Evolutionary conservation across 129 eudicot species (phyloP), one percentile per base, ranked within the genome.

Genomic region (Rutidosis leptorrhynchoides): DNA sequence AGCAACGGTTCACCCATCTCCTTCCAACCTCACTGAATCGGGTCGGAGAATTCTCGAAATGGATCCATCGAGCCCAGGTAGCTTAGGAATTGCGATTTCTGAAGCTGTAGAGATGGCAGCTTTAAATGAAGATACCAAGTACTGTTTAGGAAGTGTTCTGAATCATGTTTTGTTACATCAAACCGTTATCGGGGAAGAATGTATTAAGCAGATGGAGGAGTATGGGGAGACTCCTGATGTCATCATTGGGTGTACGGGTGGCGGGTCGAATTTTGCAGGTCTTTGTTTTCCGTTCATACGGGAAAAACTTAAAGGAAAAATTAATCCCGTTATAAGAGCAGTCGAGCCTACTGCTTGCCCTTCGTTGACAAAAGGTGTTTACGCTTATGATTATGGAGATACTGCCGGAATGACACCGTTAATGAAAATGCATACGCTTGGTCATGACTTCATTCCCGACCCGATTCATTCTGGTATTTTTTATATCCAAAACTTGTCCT

Each of bases 301-400:
- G 5, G 98, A 93, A 63, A 93, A 86, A 56, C 84, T 93, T 1
- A 81, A 67, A 17, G 96, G 98, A 46, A 93, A 84, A 71, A 88
- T 93, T 9, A 84, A 87, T 54, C 98, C 98, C 40, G 49, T 85
- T 24, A 82, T 93, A 6, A 75, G 87, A 74, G 98, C 98, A 3
- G 96, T 93, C 19, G 96, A 93, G 65, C 98, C 98, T 53, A 54
- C 96, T 0, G 96, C 98, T 24, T 93, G 98, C 82, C 98, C 98
- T 69, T 85, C 95, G 0, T 74, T 93, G 76, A 93, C 96, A 0
- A 85, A 83, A 76, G 98, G 98, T 6, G 83, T 85, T 1, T 88
- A 85, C 58, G 84, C 95, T 0, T 93, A 93, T 74, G 98, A 93
- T 79, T 93, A 71, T 81, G 98, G 95, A 56, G 98, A 93, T 76